phyloP scores from a whole-genome alignment of 805 yeast genomes.

The Myxozyma melibiosi region DNA sequence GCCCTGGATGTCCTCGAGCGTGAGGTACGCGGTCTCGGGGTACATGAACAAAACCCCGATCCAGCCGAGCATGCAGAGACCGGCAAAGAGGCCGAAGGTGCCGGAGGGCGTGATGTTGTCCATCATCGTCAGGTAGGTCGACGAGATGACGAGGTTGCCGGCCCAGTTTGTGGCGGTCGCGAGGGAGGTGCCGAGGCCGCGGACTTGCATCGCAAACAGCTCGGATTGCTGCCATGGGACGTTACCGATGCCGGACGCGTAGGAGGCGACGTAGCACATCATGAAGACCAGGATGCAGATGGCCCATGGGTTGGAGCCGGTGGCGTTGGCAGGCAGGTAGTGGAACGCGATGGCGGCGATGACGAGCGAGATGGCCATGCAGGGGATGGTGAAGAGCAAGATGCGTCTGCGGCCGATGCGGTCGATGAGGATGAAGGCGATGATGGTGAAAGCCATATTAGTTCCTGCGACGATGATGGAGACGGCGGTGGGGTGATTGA shows the following conservation, averaged over 20 bases:
- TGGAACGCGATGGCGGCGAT: constrained; percentile 92
- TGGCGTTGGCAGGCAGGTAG: constrained; percentile 64
- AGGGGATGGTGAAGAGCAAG: constrained; percentile 76
- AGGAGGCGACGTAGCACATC: constrained; percentile 84
- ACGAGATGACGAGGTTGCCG: constrained; percentile 86
- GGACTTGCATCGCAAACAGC: constrained; percentile 87
- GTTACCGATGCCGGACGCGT: constrained; percentile 94
- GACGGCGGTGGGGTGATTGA: constrained; percentile 87
- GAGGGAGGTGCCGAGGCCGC: constrained; percentile 88
- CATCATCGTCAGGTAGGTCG: constrained; percentile 93
- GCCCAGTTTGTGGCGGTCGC: constrained; percentile 96
- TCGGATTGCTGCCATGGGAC: constrained; percentile 99
- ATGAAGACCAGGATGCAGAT: constrained; percentile 80
- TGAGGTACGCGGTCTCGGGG: constrained; percentile 89
- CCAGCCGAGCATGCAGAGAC: constrained; percentile 69
- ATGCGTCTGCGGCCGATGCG: constrained; percentile 84
- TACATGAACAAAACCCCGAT: constrained; percentile 78
- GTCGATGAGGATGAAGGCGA: constrained; percentile 87
- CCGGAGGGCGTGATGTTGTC: constrained; percentile 93
- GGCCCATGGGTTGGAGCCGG: constrained; percentile 61
- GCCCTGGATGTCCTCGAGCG: constrained; percentile 86
- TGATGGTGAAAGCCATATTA: constrained; percentile 81
- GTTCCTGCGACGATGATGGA: constrained; percentile 93
- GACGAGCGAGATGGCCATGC: constrained; percentile 75
- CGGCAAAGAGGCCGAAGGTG: constrained; percentile 89